phyloP scores from a whole-genome alignment of 2,329 filamentous ascomycete genomes.

The Stromatinia cepivora region DNA sequence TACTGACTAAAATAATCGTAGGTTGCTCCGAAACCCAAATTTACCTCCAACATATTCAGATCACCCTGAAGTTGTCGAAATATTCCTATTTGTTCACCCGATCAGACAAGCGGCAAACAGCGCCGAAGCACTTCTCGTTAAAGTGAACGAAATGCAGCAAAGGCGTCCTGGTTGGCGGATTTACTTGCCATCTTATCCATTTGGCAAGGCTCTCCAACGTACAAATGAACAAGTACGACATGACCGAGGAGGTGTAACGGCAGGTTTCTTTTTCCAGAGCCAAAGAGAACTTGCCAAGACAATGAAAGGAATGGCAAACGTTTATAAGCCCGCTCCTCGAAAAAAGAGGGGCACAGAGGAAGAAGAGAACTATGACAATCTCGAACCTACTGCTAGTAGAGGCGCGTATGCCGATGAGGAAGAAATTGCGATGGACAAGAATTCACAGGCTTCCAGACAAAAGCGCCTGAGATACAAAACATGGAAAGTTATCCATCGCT shows the following conservation, averaged over 20 bases:
- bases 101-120: constrained; percentile 53
- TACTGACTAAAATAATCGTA: constrained; percentile 22
- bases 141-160: constrained; percentile 51
- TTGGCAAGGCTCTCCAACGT: constrained; percentile 53
- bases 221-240: constrained; percentile 59
- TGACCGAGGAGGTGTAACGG: constrained; percentile 58
- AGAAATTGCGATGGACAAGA: constrained; percentile 45
- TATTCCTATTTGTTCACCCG: constrained; percentile 57
- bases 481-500: constrained; percentile 52
- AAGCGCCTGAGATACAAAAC: constrained; percentile 48
- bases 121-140: constrained; percentile 49
- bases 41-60: constrained; percentile 50
- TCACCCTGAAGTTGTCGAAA: constrained; percentile 51
- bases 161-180: constrained; percentile 45
- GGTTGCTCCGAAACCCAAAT: constrained; percentile 48
- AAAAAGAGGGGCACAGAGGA: constrained; percentile 33
- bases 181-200: constrained; percentile 54
- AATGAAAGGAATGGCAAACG: constrained; percentile 42
- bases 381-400: constrained; percentile 31
- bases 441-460: constrained; percentile 41
- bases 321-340: constrained; percentile 40
- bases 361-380: constrained; percentile 31
- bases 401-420: constrained; percentile 43
- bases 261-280: constrained; percentile 47
- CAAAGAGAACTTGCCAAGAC: constrained; percentile 38